These are phyloP conservation scores for Cladophialophora chaetospira DNA, from an alignment of 2,329 filamentous ascomycete species.

Conservation along the genomic window DNA sequence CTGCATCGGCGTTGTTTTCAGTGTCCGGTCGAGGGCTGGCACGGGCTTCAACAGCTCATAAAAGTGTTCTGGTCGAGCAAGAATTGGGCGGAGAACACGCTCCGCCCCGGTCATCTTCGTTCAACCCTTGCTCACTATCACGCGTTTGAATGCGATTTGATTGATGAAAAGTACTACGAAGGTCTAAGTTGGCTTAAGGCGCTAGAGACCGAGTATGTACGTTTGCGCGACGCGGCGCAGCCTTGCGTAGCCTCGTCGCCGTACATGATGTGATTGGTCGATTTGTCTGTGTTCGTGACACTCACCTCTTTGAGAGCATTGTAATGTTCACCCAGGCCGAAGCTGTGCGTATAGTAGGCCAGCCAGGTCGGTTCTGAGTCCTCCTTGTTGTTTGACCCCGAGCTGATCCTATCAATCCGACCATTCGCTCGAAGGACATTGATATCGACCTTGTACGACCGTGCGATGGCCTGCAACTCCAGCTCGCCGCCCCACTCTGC, in stretches of 20 bases:
- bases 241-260: no score
- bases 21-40: no score
- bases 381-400: constrained; percentile 43
- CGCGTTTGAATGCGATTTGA: no score
- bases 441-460: constrained; percentile 76
- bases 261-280: no score
- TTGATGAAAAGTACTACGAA: no score
- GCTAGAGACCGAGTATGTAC: no score
- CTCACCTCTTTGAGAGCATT: constrained; percentile 71
- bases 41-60: constrained; percentile 5
- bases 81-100: no score
- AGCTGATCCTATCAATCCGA: constrained; percentile 72
- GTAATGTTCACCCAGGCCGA: constrained; percentile 94
- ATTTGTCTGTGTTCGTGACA: constrained; percentile 10
- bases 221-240: no score
- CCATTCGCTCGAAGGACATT: constrained; percentile 82
- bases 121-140: no score
- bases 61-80: background rate
- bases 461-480: constrained; percentile 82
- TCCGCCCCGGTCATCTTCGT: no score
- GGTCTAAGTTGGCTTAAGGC: no score
- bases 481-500: constrained; percentile 96
- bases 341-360: constrained; percentile 92
- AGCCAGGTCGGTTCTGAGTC: constrained; percentile 67
- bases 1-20: background rate